Conservation (phyloP, 208 protist genomes). For the Wallacemonas sp. region DNA sequence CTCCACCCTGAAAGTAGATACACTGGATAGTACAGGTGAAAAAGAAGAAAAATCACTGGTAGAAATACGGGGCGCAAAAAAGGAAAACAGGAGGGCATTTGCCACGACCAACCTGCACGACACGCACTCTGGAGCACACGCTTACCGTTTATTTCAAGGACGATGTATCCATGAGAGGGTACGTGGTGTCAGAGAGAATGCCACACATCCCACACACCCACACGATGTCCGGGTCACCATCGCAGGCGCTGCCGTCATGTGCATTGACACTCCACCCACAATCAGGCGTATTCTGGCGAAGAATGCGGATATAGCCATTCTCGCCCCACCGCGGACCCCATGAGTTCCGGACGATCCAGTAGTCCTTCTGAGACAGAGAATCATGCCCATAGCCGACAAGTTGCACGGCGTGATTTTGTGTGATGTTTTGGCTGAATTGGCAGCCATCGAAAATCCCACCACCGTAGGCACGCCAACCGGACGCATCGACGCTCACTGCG, state of each 20-base stretch:
- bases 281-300: constrained; percentile 33
- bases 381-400: constrained; percentile 86
- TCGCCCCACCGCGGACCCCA: constrained; percentile 82
- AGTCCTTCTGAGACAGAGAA: constrained; percentile 40
- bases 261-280: constrained; percentile 44
- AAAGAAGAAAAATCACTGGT: neutral
- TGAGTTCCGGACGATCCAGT: constrained; percentile 93
- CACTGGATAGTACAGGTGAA: neutral
- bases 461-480: constrained; percentile 62
- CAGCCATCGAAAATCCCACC: constrained; percentile 78
- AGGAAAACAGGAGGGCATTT: neutral
- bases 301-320: constrained; percentile 79
- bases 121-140: too few relatives aligned
- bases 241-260: constrained; percentile 64
- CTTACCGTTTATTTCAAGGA: neutral
- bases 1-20: constrained; percentile 8
- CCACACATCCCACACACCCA: constrained; percentile 85
- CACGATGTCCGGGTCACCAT: constrained; percentile 52
- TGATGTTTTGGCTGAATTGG: constrained; percentile 58
- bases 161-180: constrained; percentile 40
- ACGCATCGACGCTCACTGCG: constrained; percentile 78
- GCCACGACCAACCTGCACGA: too few relatives aligned
- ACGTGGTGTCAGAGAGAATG: constrained; percentile 72
- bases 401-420: constrained; percentile 84
- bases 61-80: neutral